phyloP scores from a whole-genome alignment of 768 basidiomycete genomes.

The Rubroboletus pulcherrimus region DNA sequence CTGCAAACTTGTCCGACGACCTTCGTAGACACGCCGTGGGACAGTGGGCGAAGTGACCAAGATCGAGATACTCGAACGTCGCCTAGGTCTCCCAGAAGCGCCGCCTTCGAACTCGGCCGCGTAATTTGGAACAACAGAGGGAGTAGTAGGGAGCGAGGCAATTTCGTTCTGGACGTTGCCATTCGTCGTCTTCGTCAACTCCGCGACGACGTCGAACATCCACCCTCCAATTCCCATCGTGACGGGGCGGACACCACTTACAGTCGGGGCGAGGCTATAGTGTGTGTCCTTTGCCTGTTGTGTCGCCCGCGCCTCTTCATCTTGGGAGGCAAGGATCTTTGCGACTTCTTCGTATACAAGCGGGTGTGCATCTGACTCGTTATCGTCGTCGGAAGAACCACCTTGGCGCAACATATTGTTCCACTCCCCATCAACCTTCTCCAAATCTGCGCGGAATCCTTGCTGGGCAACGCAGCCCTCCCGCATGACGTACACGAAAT shows the following conservation, averaged over 20 bases:
- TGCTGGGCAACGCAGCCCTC: slow-evolving; percentile 79
- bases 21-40: slow-evolving; percentile 30
- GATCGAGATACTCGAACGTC: slow-evolving; percentile 37
- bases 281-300: slow-evolving; percentile 33
- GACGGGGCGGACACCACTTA: slow-evolving; percentile 45
- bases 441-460: slow-evolving; percentile 81
- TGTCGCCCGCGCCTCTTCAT: slow-evolving; percentile 33
- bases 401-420: slow-evolving; percentile 64
- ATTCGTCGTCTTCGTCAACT: slow-evolving; percentile 43
- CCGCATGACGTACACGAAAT: slow-evolving; percentile 93
- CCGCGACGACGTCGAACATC: slow-evolving; percentile 80
- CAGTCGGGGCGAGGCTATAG: slow-evolving; percentile 39
- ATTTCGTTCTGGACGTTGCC: neutral
- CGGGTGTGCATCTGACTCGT: slow-evolving; percentile 25
- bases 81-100: slow-evolving; percentile 14
- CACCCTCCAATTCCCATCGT: slow-evolving; percentile 60
- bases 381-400: slow-evolving; percentile 46
- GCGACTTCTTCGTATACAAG: slow-evolving; percentile 39
- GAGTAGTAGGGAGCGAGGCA: slow-evolving; percentile 21
- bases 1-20: slow-evolving; percentile 51
- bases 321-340: slow-evolving; percentile 45
- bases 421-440: slow-evolving; percentile 63
- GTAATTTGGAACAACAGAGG: slow-evolving; percentile 18
- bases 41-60: slow-evolving; percentile 30
- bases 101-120: slow-evolving; percentile 21